Base-by-base conservation (phyloP, 1,284 basidiomycete genomes). In the Boletus sp. region DNA sequence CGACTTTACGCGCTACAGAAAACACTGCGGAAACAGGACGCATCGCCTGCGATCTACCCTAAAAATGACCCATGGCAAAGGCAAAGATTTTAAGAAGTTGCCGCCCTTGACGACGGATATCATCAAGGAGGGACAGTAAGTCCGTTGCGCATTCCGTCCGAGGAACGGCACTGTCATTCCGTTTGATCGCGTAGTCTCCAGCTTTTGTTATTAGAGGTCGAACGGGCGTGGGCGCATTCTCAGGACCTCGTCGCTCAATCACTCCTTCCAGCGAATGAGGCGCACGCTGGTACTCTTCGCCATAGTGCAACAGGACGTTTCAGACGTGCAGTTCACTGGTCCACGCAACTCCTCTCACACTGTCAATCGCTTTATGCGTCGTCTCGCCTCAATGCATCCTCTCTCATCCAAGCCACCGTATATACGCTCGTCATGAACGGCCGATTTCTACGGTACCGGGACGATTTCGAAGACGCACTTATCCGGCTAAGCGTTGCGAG, bases 151-250 rank as follows among this genome's bases (percentile, higher is more conserved):
- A 27, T 20, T 48, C n/a, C 48, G 20, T 29, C 35, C 8, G 0
- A 17, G 23, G 38, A 32, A 16, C 27, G 29, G 13, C 23, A 9
- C 43, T 39, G 35, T 40, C 42, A 35, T 44, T 39, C 42, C 29
- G 49, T 53, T 43, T 48, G 62, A 56, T 43, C 49, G 61, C 33
- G 3, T 46, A 91, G 88, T 58, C 76, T 94, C 8, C 84, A 94
- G 57, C 76, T 96, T 2, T 72, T 94, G 34, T 76, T 96, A 9
- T 86, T 94, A 60, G 91, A 94, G 64, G 80, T 91, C 6, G 94
- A 97, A 68, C 82, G 94, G 41, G 88, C 91, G n/a, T 93, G 92
- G 82, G 84, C 91, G 1, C 84, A 91, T 67, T 84, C 91, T 8
- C 90, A 94, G 68, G 90, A 93, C 55, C 77, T 94, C 34, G 73